phyloP scores from a whole-genome alignment of 2,329 filamentous ascomycete species.

The Bipolaris cookei region DNA sequence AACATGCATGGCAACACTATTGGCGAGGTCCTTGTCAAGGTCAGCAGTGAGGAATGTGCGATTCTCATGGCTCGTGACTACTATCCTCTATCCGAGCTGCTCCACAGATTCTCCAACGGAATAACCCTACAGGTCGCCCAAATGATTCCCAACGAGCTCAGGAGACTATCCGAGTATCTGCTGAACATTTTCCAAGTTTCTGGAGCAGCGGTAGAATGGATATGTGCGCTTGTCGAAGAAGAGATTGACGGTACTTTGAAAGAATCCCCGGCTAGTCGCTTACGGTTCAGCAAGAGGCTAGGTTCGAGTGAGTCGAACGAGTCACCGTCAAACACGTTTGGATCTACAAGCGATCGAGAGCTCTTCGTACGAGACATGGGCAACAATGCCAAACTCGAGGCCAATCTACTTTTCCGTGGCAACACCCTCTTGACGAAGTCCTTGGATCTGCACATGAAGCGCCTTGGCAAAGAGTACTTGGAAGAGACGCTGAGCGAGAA shows the following conservation, averaged over 20 bases:
- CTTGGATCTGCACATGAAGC: slow-evolving; percentile 93
- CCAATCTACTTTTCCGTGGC: slow-evolving; percentile 91
- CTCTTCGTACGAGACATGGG: slow-evolving; percentile 77
- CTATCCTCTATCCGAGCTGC: slow-evolving; percentile 76
- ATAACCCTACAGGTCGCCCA: slow-evolving; percentile 85
- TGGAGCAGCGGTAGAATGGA: slow-evolving; percentile 82
- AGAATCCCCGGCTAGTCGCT: slow-evolving; percentile 71
- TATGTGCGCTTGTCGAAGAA: slow-evolving; percentile 91
- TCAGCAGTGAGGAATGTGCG: slow-evolving; percentile 85
- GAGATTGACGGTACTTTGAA: slow-evolving; percentile 94
- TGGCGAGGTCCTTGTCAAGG: slow-evolving; percentile 82
- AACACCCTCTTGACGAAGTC: slow-evolving; percentile 94
- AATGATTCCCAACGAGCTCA: slow-evolving; percentile 76
- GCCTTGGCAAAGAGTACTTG: slow-evolving; percentile 89
- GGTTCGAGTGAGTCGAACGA: slow-evolving; percentile 73
- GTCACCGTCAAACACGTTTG: slow-evolving; percentile 47
- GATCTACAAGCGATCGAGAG: slow-evolving; percentile 66
- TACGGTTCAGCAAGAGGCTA: slow-evolving; percentile 73
- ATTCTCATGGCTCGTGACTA: slow-evolving; percentile 89
- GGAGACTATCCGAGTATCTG: slow-evolving; percentile 81
- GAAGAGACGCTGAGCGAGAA: slow-evolving; percentile 87
- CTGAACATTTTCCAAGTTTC: slow-evolving; percentile 96
- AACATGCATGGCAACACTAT: slow-evolving; percentile 78
- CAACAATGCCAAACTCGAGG: slow-evolving; percentile 81
- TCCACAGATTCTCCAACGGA: slow-evolving; percentile 83